Conservation (phyloP, 2,329 filamentous ascomycete species). For the Geosmithia flava region DNA sequence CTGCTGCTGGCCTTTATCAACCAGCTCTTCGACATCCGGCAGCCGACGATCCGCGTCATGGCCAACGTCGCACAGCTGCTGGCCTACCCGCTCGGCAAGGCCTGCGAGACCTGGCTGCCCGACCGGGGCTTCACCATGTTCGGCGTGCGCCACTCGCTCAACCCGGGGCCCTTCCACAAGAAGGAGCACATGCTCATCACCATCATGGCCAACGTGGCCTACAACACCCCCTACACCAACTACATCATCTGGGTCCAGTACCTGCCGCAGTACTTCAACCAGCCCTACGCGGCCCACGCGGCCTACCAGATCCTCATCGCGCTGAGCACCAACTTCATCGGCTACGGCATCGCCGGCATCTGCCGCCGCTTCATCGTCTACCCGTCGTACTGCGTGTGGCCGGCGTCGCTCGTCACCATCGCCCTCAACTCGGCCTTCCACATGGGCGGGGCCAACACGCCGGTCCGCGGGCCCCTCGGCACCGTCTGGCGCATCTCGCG, state of each 20-base stretch:
- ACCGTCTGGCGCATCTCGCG: conserved; percentile 33
- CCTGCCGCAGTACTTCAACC: conserved; percentile 40
- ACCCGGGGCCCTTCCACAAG: conserved; percentile 43
- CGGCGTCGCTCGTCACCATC: conserved; percentile 40
- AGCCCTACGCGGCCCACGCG: conserved; percentile 37
- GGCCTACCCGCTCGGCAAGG: conserved; percentile 40
- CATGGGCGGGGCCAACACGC: conserved; percentile 22
- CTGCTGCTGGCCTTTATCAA: conserved; percentile 37
- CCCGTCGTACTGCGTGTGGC: conserved; percentile 45
- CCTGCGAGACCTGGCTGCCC: conserved; percentile 36
- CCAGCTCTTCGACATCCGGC: conserved; percentile 45
- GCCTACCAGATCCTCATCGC: conserved; percentile 43
- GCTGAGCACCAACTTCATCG: conserved; percentile 43
- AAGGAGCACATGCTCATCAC: conserved; percentile 52
- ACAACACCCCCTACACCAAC: conserved; percentile 39
- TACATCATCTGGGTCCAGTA: conserved; percentile 42
- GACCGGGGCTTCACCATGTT: conserved; percentile 34
- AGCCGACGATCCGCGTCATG: conserved; percentile 40
- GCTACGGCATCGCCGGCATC: conserved; percentile 46
- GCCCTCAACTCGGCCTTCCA: conserved; percentile 42
- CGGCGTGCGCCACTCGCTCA: conserved; percentile 34
- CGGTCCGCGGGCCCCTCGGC: conserved; percentile 27
- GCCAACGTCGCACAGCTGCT: conserved; percentile 44
- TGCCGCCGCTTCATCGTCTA: conserved; percentile 41
- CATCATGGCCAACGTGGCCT: conserved; percentile 49